Conservation (phyloP, 495 filamentous ascomycete genomes). For the Clohesyomyces aquaticus region DNA sequence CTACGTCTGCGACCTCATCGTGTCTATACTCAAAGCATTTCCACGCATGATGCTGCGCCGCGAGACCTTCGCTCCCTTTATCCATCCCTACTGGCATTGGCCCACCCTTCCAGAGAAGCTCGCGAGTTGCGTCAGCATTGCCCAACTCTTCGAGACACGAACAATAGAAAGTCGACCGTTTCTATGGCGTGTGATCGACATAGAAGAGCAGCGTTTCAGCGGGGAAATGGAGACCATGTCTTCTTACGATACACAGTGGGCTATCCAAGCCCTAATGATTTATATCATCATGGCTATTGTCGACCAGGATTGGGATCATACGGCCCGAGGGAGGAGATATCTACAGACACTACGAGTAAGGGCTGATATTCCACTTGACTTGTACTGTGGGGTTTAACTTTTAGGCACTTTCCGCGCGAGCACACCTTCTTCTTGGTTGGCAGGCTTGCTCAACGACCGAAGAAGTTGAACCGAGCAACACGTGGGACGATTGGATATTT, state of each 20-base stretch:
- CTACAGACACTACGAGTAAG: not conserved
- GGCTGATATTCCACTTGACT: too few species aligned
- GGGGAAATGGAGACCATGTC: not conserved
- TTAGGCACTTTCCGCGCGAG: not conserved
- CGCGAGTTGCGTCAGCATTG: slow-evolving; percentile 1
- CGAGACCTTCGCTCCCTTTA: slow-evolving; percentile 4
- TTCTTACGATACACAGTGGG: not conserved
- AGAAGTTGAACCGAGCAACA: not conserved
- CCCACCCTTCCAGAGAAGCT: slow-evolving; percentile 1
- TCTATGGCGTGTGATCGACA: not conserved
- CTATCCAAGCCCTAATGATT: slow-evolving; percentile 1
- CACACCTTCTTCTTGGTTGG: not conserved
- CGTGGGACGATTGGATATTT: slow-evolving; percentile 11
- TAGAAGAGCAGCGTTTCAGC: not conserved
- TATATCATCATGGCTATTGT: slow-evolving; percentile 6
- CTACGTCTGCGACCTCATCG: not conserved
- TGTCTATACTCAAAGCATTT: not conserved
- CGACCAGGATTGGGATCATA: not conserved
- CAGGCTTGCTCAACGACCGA: not conserved
- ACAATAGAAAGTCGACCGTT: not conserved
- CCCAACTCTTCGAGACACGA: not conserved
- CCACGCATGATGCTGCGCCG: slow-evolving; percentile 5
- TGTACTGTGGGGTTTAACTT: too few species aligned
- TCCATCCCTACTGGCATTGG: slow-evolving; percentile 8
- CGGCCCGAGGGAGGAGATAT: not conserved